Percentiles rank a stretch among this genome's conserved stretches.
Conservation (phyloP, 2,329 filamentous ascomycete species). For the Pseudogymnoascus sp. region DNA sequence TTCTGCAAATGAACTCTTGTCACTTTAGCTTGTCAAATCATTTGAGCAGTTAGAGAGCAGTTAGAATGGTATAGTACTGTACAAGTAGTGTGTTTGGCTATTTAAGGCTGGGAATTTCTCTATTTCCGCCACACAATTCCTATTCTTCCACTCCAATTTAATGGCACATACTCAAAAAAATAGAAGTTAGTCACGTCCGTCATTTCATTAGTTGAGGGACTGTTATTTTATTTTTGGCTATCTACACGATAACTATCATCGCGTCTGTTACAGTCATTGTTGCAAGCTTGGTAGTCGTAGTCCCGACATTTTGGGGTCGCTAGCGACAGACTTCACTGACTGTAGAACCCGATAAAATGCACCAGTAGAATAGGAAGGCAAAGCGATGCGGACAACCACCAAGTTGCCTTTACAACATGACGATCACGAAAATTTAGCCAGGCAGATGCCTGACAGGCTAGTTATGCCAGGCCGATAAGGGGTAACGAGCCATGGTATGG, state of each 20-base stretch:
- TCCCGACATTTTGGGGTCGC: background rate
- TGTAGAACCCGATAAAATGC: background rate
- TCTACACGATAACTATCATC: background rate
- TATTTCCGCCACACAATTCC: background rate
- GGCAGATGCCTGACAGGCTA: background rate
- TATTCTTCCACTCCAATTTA: background rate
- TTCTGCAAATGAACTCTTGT: background rate
- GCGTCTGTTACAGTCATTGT: background rate
- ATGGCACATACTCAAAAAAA: background rate
- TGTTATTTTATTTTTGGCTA: background rate
- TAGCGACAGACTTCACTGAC: background rate
- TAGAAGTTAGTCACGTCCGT: background rate
- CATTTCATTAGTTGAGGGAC: background rate
- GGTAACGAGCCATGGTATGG: background rate
- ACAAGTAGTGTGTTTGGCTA: background rate
- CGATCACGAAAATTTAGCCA: background rate
- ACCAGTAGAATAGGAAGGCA: constrained; percentile 1
- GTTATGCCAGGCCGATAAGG: background rate
- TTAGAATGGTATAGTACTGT: background rate
- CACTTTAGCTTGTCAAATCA: too few relatives aligned
- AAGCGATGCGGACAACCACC: constrained; percentile 4
- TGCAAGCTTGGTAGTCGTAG: background rate
- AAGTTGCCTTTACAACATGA: background rate
- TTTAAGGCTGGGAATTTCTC: background rate
- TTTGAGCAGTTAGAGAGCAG: too few relatives aligned